Evolutionary conservation across 257 asterid genomes (phyloP).

Genomic region (Pogostemon cablin): DNA sequence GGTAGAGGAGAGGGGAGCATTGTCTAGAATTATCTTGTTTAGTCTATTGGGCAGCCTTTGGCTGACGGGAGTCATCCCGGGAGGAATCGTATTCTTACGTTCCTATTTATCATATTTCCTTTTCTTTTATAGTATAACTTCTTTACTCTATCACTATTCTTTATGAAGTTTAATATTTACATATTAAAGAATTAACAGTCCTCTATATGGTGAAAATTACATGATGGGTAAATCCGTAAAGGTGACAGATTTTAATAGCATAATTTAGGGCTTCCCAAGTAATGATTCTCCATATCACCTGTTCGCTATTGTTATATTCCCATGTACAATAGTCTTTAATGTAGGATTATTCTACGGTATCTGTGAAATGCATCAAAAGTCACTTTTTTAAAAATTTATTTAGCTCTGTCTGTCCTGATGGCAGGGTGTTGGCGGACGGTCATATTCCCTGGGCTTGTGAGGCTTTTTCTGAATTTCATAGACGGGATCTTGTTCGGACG

Average conservation of each 20-base stretch:
- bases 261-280: background rate
- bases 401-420: conserved; percentile 27
- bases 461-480: conserved; percentile 84
- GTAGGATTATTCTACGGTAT: background rate
- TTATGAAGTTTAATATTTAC: background rate
- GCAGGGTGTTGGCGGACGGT: conserved; percentile 98
- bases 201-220: background rate
- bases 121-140: too few species aligned
- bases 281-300: background rate
- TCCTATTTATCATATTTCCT: too few species aligned
- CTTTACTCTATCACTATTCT: too few species aligned
- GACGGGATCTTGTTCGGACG: conserved; percentile 55
- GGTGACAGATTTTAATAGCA: background rate
- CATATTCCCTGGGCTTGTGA: conserved; percentile 99
- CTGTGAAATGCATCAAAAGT: conserved; percentile 23
- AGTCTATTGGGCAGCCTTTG: too few species aligned
- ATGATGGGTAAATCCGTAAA: background rate
- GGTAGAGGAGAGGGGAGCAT: too few species aligned
- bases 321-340: background rate
- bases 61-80: too few species aligned
- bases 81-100: too few species aligned
- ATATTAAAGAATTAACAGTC: background rate
- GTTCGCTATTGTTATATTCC: background rate
- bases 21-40: too few species aligned
- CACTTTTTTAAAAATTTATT: background rate